phyloP scores from a whole-genome alignment of 495 filamentous ascomycete species.

The Aspergillus ostianus region DNA sequence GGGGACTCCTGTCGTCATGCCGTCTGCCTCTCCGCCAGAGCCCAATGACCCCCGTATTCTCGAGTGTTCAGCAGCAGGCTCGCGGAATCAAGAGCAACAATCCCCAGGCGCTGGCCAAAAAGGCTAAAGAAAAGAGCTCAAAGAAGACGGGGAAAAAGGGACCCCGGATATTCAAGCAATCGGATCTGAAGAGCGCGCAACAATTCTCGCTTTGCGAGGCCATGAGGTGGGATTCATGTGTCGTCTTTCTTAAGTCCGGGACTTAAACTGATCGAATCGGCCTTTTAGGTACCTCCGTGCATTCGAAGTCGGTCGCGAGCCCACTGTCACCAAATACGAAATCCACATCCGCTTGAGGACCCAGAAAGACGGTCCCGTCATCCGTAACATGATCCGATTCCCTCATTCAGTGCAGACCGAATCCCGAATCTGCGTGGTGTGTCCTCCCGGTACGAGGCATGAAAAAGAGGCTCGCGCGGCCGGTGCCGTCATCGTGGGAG shows the following conservation, averaged over 20 bases:
- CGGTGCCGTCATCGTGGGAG: constrained; percentile 79
- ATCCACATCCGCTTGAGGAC: constrained; percentile 75
- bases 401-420: constrained; percentile 87
- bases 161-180: constrained; percentile 58
- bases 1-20: constrained; percentile 39
- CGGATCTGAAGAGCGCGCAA: constrained; percentile 58
- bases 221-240: constrained; percentile 65
- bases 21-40: constrained; percentile 29
- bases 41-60: constrained; percentile 36
- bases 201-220: constrained; percentile 86
- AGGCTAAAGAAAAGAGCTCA: constrained; percentile 50
- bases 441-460: constrained; percentile 67
- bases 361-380: constrained; percentile 73
- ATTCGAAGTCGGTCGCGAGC: constrained; percentile 81
- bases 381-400: constrained; percentile 83
- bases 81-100: constrained; percentile 36
- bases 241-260: constrained; percentile 11
- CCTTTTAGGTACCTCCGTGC: constrained; percentile 77
- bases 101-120: constrained; percentile 33
- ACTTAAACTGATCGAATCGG: not conserved
- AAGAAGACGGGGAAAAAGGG: constrained; percentile 69
- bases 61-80: constrained; percentile 38
- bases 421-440: constrained; percentile 82
- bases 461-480: constrained; percentile 67
- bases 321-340: constrained; percentile 78